These are phyloP conservation scores for Phytophthora pinifolia DNA, from an alignment of 352 stramenopile species.

Conservation along the genomic window DNA sequence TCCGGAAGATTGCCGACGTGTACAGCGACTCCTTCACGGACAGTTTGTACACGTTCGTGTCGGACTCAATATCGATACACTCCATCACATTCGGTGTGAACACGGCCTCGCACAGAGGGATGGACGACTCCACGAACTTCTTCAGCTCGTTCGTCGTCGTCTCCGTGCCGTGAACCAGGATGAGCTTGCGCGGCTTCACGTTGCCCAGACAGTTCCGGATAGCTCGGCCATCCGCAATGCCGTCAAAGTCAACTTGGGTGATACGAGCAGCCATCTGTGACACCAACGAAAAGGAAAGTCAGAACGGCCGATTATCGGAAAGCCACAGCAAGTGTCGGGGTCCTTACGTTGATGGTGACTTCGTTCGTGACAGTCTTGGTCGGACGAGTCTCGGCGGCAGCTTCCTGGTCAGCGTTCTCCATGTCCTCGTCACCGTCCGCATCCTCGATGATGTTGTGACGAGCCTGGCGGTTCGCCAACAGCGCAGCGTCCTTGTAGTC, in stretches of 20 bases:
- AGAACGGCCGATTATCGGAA: background rate
- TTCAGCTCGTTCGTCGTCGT: slow-evolving; percentile 82
- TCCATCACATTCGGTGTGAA: slow-evolving; percentile 88
- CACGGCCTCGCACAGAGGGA: slow-evolving; percentile 83
- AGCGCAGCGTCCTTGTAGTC: slow-evolving; percentile 82
- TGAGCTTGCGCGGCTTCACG: slow-evolving; percentile 89
- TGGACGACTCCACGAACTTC: slow-evolving; percentile 80
- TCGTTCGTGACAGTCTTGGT: slow-evolving; percentile 83
- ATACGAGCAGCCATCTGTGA: slow-evolving; percentile 72
- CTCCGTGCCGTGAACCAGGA: slow-evolving; percentile 84
- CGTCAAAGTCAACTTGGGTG: slow-evolving; percentile 84
- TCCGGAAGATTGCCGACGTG: slow-evolving; percentile 79
- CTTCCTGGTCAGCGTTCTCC: slow-evolving; percentile 64
- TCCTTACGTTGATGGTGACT: slow-evolving; percentile 56
- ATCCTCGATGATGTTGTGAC: slow-evolving; percentile 64
- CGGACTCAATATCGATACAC: slow-evolving; percentile 90
- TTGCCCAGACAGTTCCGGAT: slow-evolving; percentile 90
- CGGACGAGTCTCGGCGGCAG: slow-evolving; percentile 58
- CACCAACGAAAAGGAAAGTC: background rate
- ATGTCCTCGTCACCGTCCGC: slow-evolving; percentile 69
- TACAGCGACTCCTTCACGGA: slow-evolving; percentile 87
- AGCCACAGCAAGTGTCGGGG: background rate
- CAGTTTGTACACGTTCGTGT: slow-evolving; percentile 91
- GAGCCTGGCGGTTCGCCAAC: slow-evolving; percentile 56
- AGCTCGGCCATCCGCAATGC: slow-evolving; percentile 76